Conservation (phyloP, 768 basidiomycete genomes). For the Mycena venus region DNA sequence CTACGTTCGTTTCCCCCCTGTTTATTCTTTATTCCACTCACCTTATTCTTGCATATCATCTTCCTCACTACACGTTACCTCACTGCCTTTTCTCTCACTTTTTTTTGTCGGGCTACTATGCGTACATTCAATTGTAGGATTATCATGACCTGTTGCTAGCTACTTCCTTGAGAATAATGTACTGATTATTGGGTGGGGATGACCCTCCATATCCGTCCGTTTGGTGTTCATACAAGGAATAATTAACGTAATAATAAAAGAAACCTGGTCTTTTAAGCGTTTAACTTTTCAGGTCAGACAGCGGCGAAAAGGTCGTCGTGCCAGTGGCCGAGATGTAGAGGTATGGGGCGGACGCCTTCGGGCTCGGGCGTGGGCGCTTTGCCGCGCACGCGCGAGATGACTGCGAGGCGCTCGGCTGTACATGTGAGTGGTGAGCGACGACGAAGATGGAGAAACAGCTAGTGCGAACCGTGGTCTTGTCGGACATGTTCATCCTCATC, state of each 20-base stretch:
- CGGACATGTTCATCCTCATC: constrained; percentile 72
- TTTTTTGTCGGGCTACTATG: constrained; percentile 32
- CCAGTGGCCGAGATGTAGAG: constrained; percentile 13
- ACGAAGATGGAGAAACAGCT: constrained; percentile 7
- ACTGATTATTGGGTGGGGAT: constrained; percentile 37
- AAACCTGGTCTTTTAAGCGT: background rate
- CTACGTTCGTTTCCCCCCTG: constrained; percentile 32
- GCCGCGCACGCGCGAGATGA: constrained; percentile 70
- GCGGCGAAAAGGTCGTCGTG: constrained; percentile 22
- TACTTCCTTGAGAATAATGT: constrained; percentile 33
- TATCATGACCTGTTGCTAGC: constrained; percentile 32
- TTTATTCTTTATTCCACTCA: constrained; percentile 36
- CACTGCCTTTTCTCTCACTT: background rate
- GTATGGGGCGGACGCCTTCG: constrained; percentile 38
- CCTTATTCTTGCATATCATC: constrained; percentile 40
- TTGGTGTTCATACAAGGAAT: constrained; percentile 7
- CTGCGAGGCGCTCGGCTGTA: constrained; percentile 70
- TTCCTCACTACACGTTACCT: constrained; percentile 18
- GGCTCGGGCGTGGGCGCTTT: constrained; percentile 70
- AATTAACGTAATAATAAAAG: constrained; percentile 25
- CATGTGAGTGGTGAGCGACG: constrained; percentile 12
- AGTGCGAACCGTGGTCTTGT: constrained; percentile 72
- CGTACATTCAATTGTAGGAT: constrained; percentile 35
- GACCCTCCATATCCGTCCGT: background rate
- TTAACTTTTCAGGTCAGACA: background rate